Evolutionary conservation across 2,329 filamentous ascomycete species (phyloP), one percentile per base, ranked within the genome.

Genomic region (Colletotrichum melonis): DNA sequence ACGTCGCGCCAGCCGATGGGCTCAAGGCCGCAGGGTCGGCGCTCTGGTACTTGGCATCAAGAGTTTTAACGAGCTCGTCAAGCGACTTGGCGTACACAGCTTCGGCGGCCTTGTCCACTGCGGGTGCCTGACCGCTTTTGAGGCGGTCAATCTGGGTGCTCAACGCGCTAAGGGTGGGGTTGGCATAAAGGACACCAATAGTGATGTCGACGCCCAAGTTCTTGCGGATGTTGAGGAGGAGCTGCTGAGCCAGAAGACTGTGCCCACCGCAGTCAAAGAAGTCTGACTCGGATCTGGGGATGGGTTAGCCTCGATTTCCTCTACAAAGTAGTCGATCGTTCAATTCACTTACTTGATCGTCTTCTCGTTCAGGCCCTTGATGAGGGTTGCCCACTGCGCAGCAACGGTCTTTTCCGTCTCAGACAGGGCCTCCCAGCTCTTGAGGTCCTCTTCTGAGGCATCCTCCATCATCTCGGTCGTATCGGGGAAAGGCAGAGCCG

Each of bases 401-500:
- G 63, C 63, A 30, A 65, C 63, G 16, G 93, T 93, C 54, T 96
- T 83, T 3, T 84, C 83, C 76, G 89, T 88, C 79, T 96, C 92
- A 0, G 91, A 94, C 24, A 85, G 72, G 5, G 82, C 79, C n/a
- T 86, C 80, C 80, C 83, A 84, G 59, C 80, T 82, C 77, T 83
- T 82, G 38, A 85, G 66, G 63, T 86, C 84, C 67, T 84, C 83
- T 49, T 84, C 83, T 2, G 82, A 84, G 11, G 83, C 81, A 30
- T 85, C 84, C 74, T 84, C 81, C 80, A 26, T 81, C 81, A 69
- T 12, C 38, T 72, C 49, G 38, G 65, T 62, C 79, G 78, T n/a
- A 81, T 88, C 42, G 0, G 94, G 94, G 88, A 95, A 96, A 0
- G 94, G 94, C 67, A 97, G 84, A 1, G 91, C 91, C 24, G 93